A percentile compares a stretch with the other conserved stretches of the same genome.
Evolutionary conservation across 1,139 yeast species (phyloP).

Genomic region (Suhomyces bokatorum): DNA sequence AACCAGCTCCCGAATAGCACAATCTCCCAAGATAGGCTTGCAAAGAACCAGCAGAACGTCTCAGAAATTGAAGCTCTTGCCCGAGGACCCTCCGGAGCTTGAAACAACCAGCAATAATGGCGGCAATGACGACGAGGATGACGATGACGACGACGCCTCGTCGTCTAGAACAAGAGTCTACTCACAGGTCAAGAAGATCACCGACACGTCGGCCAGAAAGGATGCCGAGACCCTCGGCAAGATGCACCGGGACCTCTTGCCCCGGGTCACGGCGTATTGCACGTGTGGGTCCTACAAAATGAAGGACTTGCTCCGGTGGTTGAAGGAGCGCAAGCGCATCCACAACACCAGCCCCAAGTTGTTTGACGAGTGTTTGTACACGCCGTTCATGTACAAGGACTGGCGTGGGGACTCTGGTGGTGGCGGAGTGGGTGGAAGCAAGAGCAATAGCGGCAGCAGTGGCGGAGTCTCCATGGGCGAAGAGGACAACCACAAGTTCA

Average conservation of each 20-base stretch:
- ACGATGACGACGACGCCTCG: constrained; percentile 31
- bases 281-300: constrained; percentile 90
- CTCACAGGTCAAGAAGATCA: constrained; percentile 80
- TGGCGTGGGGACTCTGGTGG: constrained; percentile 57
- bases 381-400: constrained; percentile 83
- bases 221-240: constrained; percentile 95
- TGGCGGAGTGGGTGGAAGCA: constrained; percentile 1
- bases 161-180: constrained; percentile 56
- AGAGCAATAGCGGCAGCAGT: background rate
- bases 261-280: constrained; percentile 94
- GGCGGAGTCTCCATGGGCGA: constrained; percentile 16
- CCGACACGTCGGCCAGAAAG: constrained; percentile 86
- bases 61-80: constrained; percentile 81
- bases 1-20: constrained; percentile 30
- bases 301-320: constrained; percentile 83
- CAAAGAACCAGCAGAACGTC: constrained; percentile 88
- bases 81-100: constrained; percentile 66
- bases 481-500: constrained; percentile 44
- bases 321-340: constrained; percentile 71
- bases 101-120: constrained; percentile 17
- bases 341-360: constrained; percentile 82
- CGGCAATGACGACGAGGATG: constrained; percentile 28
- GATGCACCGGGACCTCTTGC: constrained; percentile 77
- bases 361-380: constrained; percentile 90
- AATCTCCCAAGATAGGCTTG: constrained; percentile 61